phyloP scores from a whole-genome alignment of 2,329 filamentous ascomycete species.

The Colletotrichum kahawae region DNA sequence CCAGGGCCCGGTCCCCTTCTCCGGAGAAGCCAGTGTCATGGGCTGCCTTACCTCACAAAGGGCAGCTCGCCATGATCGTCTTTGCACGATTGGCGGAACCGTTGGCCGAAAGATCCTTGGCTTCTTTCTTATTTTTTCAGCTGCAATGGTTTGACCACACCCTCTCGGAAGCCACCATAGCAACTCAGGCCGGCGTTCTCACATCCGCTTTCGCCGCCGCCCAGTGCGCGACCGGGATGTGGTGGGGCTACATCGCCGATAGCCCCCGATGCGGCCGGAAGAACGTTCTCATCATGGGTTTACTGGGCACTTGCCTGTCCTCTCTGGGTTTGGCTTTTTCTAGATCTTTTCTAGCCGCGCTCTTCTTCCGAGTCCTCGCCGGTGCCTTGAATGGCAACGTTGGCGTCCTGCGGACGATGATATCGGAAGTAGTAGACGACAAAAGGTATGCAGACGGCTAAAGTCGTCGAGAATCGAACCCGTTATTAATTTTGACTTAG shows the following conservation, averaged over 20 bases:
- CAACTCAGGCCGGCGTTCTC: conserved; percentile 24
- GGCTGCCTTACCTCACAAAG: conserved; percentile 27
- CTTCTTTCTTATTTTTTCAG: conserved; percentile 27
- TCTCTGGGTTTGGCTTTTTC: conserved; percentile 76
- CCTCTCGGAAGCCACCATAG: conserved; percentile 16
- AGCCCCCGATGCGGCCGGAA: conserved; percentile 22
- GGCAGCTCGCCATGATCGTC: conserved; percentile 30
- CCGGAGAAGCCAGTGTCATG: conserved; percentile 12
- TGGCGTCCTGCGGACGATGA: conserved; percentile 26
- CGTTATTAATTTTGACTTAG: not conserved
- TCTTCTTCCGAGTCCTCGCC: conserved; percentile 24
- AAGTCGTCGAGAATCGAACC: not conserved
- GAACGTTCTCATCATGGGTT: conserved; percentile 23
- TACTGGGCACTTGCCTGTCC: conserved; percentile 59
- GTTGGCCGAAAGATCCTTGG: conserved; percentile 28
- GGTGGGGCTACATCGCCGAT: conserved; percentile 24
- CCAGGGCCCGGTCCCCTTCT: not conserved
- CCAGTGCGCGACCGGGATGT: conserved; percentile 25
- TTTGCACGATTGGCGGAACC: conserved; percentile 31
- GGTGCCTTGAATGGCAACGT: conserved; percentile 27
- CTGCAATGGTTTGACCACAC: conserved; percentile 18
- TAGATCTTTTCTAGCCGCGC: conserved; percentile 53
- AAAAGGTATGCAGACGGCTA: conserved; percentile 5
- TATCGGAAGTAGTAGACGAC: conserved; percentile 26
- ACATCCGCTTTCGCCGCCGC: conserved; percentile 25